phyloP scores from a whole-genome alignment of 495 filamentous ascomycete species.

The Podospora pseudoanserina region DNA sequence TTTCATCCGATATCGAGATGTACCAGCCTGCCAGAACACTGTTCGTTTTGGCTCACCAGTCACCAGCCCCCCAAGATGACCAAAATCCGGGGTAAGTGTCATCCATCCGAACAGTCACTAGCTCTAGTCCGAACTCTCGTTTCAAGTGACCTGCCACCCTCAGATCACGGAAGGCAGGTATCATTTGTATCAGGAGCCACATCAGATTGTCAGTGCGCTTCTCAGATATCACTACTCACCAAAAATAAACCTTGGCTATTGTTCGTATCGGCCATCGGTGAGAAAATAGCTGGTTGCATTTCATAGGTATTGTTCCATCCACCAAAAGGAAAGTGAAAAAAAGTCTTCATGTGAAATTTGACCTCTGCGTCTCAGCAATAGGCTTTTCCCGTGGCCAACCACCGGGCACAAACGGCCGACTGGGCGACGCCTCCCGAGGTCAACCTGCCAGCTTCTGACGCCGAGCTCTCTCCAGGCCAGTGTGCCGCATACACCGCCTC shows the following conservation, averaged over 20 bases:
- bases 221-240: not conserved
- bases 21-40: not conserved
- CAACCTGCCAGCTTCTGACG: not conserved
- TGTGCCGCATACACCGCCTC: not conserved
- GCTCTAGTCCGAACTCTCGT: not conserved
- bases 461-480: not conserved
- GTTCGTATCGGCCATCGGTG: not conserved
- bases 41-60: not conserved
- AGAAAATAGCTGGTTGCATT: not conserved
- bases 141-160: not conserved
- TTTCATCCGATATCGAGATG: not conserved
- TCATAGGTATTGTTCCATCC: not conserved
- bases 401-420: not conserved
- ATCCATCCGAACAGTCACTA: not conserved
- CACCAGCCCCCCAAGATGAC: not conserved
- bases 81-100: not conserved
- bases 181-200: not conserved
- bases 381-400: not conserved
- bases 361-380: not conserved
- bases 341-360: not conserved
- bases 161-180: not conserved
- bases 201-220: not conserved
- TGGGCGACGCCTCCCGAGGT: not conserved
- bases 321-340: too few species aligned
- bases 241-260: not conserved